Evolutionary conservation across 805 yeast genomes (phyloP), one percentile per base, ranked within the genome.

Genomic region (Monosporozyma solicola): DNA sequence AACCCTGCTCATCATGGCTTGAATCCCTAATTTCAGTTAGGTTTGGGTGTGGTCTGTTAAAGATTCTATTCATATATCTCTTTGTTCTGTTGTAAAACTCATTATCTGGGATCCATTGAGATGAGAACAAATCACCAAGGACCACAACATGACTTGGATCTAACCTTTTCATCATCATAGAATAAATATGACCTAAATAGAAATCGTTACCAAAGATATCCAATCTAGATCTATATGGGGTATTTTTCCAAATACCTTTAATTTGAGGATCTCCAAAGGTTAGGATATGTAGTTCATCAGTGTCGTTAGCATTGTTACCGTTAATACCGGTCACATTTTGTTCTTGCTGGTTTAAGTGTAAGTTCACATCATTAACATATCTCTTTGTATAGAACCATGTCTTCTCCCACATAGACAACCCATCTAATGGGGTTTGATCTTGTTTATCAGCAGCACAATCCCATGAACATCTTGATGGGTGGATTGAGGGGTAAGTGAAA

Each of bases 241-340:
- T 85, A 27, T 74, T 72, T 7, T 78, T 79, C 85, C 88, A 83
- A 59, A 83, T 80, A 2, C 99, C 99, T 56, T 92, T 87, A 67
- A 94, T 91, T 72, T 94, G 99, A 0, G 99, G 99, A 64, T 94
- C 99, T 6, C 98, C 99, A 67, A 90, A 84, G 5, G 96, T 85
- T 57, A 91, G 67, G 69, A 94, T 69, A 56, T 80, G 80, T 50
- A 91, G 77, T 59, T 78, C 82, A 10, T 73, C 65, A 25, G 27
- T 31, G 13, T 43, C 39, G 2, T 13, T 35, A 7, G 33, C 9
- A 9, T 39, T 35, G 41, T n/a, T 15, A 25, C 35, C 16, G 22
- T 35, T 35, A 16, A n/a, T 16, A 33, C 60, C 65, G 2, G 67
- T 55, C 1, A 50, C 43, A 29, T 48, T 52, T 22, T 48, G 48